phyloP scores from a whole-genome alignment of 139 green algal genomes.

The Pycnococcus provasolii region DNA sequence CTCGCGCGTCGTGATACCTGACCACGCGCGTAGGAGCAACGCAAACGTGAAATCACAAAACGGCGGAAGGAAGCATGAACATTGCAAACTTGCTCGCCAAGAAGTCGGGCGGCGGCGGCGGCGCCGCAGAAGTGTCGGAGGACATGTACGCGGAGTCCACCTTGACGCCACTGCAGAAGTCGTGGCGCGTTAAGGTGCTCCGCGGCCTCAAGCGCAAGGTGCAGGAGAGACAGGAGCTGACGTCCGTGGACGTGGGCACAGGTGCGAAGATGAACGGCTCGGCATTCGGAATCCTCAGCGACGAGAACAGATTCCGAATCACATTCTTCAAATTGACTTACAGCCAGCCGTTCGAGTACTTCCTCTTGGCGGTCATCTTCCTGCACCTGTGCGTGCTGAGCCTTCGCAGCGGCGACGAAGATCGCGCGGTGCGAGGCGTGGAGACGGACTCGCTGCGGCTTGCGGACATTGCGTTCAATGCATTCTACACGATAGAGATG shows the following conservation, averaged over 20 bases:
- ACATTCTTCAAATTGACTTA: constrained; percentile 3
- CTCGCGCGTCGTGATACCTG: too few species aligned
- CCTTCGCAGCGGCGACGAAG: neutral
- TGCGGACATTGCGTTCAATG: neutral
- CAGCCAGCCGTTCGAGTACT: constrained; percentile 5
- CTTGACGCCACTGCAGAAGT: neutral
- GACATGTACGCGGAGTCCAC: neutral
- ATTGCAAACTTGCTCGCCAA: too few species aligned
- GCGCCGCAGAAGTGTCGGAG: neutral
- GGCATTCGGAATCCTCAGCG: neutral
- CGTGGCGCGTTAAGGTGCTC: neutral
- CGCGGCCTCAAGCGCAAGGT: neutral
- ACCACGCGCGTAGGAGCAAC: too few species aligned
- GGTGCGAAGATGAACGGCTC: neutral
- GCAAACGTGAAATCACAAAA: too few species aligned
- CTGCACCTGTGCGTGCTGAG: constrained; percentile 7
- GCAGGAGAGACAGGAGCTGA: constrained; percentile 3
- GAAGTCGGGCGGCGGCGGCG: neutral
- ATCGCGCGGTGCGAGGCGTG: neutral
- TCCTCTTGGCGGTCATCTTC: neutral
- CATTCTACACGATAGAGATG: constrained; percentile 7
- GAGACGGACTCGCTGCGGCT: too few species aligned
- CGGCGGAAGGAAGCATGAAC: too few species aligned
- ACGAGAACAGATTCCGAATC: neutral
- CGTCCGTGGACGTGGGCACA: constrained; percentile 1